Evolutionary conservation across 768 basidiomycete species (phyloP).

Genomic region (Fomitopsis serialis): DNA sequence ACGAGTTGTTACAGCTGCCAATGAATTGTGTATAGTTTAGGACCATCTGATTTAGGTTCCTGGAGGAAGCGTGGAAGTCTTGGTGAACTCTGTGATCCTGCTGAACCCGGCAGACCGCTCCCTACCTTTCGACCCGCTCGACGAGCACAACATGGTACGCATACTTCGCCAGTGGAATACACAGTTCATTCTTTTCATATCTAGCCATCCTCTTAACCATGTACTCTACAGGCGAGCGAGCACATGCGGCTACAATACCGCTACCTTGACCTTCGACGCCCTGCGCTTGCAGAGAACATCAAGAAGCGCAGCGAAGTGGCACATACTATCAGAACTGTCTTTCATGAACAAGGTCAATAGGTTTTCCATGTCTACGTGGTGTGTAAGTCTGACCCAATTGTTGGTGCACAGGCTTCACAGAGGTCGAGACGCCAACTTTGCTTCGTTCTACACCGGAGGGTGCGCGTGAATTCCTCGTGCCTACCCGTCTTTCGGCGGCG

Average conservation of each 20-base stretch:
- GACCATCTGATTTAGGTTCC: constrained; percentile 34
- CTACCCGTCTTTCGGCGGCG: constrained; percentile 50
- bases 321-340: constrained; percentile 63
- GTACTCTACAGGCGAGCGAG: constrained; percentile 62
- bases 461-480: constrained; percentile 90
- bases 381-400: background rate
- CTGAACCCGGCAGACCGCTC: constrained; percentile 70
- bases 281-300: constrained; percentile 69
- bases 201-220: too few species aligned
- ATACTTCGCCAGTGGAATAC: background rate
- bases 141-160: constrained; percentile 68
- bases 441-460: constrained; percentile 92
- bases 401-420: constrained; percentile 65
- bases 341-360: constrained; percentile 66
- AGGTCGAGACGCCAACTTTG: constrained; percentile 91
- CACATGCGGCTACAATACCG: constrained; percentile 82
- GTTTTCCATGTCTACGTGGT: background rate
- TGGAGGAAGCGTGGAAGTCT: constrained; percentile 78
- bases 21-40: background rate
- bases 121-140: constrained; percentile 85
- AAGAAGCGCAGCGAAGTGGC: constrained; percentile 80
- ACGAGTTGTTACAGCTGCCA: constrained; percentile 1
- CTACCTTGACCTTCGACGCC: constrained; percentile 82
- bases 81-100: constrained; percentile 61
- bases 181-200: too few species aligned